A percentile compares a stretch with the other conserved stretches of the same genome.
Evolutionary conservation across 805 yeast species (phyloP).

Genomic region (Candida palmyrensis): DNA sequence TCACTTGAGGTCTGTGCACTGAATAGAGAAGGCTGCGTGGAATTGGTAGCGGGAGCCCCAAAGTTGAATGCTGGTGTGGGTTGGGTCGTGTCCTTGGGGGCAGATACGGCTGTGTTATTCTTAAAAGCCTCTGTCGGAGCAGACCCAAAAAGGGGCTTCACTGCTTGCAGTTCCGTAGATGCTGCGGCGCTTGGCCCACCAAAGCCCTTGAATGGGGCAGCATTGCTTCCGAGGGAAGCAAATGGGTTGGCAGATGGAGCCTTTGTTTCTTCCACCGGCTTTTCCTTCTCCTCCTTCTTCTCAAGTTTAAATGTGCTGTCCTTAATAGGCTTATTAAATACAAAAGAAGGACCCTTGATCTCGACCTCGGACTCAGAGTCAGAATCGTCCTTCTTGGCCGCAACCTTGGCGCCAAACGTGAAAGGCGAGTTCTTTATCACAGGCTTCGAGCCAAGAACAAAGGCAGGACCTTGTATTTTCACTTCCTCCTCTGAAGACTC

Average conservation of each 20-base stretch:
- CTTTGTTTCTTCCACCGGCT: constrained; percentile 2
- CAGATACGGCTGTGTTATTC: no score
- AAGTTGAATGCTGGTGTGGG: no score
- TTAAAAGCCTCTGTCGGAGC: no score
- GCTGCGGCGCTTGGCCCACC: no score
- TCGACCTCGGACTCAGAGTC: constrained; percentile 59
- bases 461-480: constrained; percentile 32
- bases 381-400: constrained; percentile 20
- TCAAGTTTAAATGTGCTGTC: constrained; percentile 28
- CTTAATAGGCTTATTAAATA: constrained; percentile 30
- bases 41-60: no score
- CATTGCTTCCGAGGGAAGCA: no score
- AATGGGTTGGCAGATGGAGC: constrained; percentile 3
- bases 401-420: constrained; percentile 29
- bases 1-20: no score
- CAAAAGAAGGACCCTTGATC: constrained; percentile 71
- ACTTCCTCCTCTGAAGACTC: constrained; percentile 23
- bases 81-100: no score
- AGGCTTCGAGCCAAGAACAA: constrained; percentile 23
- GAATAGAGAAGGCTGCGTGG: no score
- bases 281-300: constrained; percentile 1
- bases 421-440: constrained; percentile 32
- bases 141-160: no score
- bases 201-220: background rate
- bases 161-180: no score